Evolutionary conservation across 2,329 filamentous ascomycete genomes (phyloP), one percentile per base, ranked within the genome.

Genomic region (Neopestalotiopsis rosae): DNA sequence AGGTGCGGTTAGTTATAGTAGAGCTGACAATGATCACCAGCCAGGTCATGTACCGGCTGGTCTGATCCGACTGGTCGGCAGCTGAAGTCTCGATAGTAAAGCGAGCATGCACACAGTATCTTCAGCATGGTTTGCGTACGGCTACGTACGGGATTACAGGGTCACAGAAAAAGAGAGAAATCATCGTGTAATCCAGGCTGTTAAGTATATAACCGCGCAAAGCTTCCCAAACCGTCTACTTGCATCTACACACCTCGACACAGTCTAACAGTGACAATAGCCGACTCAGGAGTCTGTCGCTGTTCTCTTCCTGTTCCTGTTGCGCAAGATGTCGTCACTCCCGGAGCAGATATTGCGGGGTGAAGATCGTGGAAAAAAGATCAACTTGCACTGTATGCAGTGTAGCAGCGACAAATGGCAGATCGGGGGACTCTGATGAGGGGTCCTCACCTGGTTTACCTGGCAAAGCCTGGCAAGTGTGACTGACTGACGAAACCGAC

Each of bases 241-340:
- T 52, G n/a, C 45, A 17, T 52, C 3, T 28, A 28, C 24, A 4
- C 24, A 28, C 24, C 24, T 28, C 24, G 24, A 28, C 24, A 28
- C 24, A 28, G 24, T 28, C 24, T 28, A 28, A 28, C 24, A 28
- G 24, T 28, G 17, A n/a, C 4, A 17, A 4, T 17, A 20, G 7
- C 45, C n/a, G 45, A n/a, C 2, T n/a, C n/a, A n/a, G 42, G 14
- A 7, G 17, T 52, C 28, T 3, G 6, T 34, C 5, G 32, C 32
- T 20, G n/a, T 38, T 30, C 59, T 61, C 9, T 61, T 38, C 32
- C 59, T 61, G 59, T 61, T 61, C 59, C 28, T 61, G 59, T 61
- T 45, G 34, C 40, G 59, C 34, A 56, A 45, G 52, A 66, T 66
- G 63, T 66, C 63, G 63, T 66, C 63, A 66, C 52, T 66, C 20